phyloP scores from a whole-genome alignment of 2,329 filamentous ascomycete genomes.

The Aspergillus quadricinctus region DNA sequence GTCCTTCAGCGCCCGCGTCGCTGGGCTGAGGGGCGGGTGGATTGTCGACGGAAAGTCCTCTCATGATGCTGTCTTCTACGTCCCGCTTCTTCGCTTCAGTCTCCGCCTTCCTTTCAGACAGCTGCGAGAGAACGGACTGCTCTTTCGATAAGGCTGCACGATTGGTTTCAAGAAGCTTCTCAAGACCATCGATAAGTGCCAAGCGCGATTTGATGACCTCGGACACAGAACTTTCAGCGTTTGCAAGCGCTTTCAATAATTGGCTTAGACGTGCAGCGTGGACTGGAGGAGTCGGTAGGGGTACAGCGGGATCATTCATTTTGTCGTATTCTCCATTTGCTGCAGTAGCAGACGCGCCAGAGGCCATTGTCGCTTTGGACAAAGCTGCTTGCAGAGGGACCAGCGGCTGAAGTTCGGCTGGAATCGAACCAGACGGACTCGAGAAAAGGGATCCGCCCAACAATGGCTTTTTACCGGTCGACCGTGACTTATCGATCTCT shows the following conservation, averaged over 20 bases:
- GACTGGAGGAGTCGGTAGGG: conserved; percentile 76
- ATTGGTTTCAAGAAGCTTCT: conserved; percentile 75
- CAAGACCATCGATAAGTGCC: conserved; percentile 71
- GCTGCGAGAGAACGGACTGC: conserved; percentile 58
- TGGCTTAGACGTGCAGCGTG: conserved; percentile 86
- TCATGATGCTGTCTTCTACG: conserved; percentile 88
- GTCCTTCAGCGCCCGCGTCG: conserved; percentile 25
- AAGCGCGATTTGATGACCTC: conserved; percentile 84
- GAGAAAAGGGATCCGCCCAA: conserved; percentile 69
- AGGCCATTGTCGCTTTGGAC: conserved; percentile 65
- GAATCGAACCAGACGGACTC: conserved; percentile 55
- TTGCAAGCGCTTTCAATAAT: conserved; percentile 82
- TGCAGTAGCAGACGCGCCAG: conserved; percentile 62
- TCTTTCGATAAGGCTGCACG: conserved; percentile 66
- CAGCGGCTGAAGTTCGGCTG: conserved; percentile 72
- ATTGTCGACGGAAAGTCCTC: conserved; percentile 64
- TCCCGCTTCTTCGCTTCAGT: conserved; percentile 81
- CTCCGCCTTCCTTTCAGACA: conserved; percentile 63
- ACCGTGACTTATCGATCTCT: conserved; percentile 55
- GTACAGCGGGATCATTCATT: conserved; percentile 65
- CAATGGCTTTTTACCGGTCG: conserved; percentile 50
- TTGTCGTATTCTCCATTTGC: conserved; percentile 83
- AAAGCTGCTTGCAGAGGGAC: conserved; percentile 68
- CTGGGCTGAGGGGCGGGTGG: conserved; percentile 45
- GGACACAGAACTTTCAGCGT: conserved; percentile 81